Evolutionary conservation across 2,329 filamentous ascomycete species (phyloP).

Genomic region (Trichoderma brevicompactum): DNA sequence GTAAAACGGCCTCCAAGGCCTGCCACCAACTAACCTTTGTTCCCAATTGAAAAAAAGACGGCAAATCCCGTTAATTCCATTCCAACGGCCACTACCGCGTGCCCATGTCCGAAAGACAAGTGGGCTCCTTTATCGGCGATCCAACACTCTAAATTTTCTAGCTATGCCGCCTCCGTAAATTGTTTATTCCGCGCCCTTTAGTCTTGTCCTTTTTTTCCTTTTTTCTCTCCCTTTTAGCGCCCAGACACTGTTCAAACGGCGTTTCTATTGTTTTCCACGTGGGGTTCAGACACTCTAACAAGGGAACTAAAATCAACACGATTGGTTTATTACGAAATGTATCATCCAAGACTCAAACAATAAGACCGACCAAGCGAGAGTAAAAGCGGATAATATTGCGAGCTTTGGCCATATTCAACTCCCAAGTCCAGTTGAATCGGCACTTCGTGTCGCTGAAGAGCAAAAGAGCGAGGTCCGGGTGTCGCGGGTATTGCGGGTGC

Average conservation of each 20-base stretch:
- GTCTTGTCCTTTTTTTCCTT: neutral
- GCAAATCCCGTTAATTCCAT: neutral
- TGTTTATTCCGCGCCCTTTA: too few relatives aligned
- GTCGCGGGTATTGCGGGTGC: constrained; percentile 4
- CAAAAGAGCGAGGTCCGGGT: neutral
- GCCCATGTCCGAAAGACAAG: neutral
- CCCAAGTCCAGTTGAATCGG: neutral
- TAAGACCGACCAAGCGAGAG: too few relatives aligned
- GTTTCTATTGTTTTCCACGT: neutral
- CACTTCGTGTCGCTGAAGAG: neutral
- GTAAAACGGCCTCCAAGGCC: too few relatives aligned
- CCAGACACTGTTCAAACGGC: neutral
- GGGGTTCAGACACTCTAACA: neutral
- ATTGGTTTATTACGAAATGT: too few relatives aligned
- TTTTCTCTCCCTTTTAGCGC: neutral
- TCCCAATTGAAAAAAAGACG: neutral
- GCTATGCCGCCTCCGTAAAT: too few relatives aligned
- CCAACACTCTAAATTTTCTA: neutral
- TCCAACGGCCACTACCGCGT: too few relatives aligned
- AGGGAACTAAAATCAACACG: too few relatives aligned
- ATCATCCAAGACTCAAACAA: too few relatives aligned
- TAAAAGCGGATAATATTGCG: too few relatives aligned
- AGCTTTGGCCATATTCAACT: neutral
- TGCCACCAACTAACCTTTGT: too few relatives aligned
- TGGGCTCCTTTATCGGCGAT: neutral